Base-by-base conservation (phyloP, 371 early-diverging fungal species). In the Mucor mucedo region DNA sequence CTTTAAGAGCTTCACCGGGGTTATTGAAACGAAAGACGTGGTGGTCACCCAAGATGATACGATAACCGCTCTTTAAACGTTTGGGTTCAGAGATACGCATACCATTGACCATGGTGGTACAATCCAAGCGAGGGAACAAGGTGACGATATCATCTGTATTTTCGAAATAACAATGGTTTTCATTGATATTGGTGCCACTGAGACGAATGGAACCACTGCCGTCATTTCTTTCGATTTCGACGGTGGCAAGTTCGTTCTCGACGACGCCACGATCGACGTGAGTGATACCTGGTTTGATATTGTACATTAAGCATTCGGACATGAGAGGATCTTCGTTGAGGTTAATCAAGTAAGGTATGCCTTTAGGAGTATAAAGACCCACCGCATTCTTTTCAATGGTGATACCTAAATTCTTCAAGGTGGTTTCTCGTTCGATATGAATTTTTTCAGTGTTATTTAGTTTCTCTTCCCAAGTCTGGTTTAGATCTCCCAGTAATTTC, bases 21-120 rank as follows among this genome's bases (percentile, higher is more conserved):
- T 96, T 85, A 62, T 89, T 92, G 71, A 94, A 93, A 8, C 94
- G 80, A 55, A 95, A 96, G 1, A 94, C 87, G 68, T 91, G 93
- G 59, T 87, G 79, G 35, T 88, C 88, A 38, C 95, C 95, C 28
- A 96, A 81, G 57, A 91, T 91, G 39, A 96, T 80, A 55, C 95
- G 88, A 65, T 84, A 91, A 1, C 94, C 95, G 5, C 92, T 90
- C 4, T 82, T 77, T 6, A 96, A 72, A 39, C 79, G 74, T 48
- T 78, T 80, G 1, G 92, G 84, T 55, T 84, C 84, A 1, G 68
- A 69, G 21, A 93, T 85, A 35, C 85, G 83, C 45, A 77, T 75
- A 10, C 94, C 94, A 52, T 96, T 95, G 14, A 96, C 93, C 77
- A 92, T 84, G 10, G 87, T 86, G 40, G 86, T 75, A 4, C 88